Conservation (phyloP, 2,329 filamentous ascomycete genomes). For the Xylariaceae sp. region DNA sequence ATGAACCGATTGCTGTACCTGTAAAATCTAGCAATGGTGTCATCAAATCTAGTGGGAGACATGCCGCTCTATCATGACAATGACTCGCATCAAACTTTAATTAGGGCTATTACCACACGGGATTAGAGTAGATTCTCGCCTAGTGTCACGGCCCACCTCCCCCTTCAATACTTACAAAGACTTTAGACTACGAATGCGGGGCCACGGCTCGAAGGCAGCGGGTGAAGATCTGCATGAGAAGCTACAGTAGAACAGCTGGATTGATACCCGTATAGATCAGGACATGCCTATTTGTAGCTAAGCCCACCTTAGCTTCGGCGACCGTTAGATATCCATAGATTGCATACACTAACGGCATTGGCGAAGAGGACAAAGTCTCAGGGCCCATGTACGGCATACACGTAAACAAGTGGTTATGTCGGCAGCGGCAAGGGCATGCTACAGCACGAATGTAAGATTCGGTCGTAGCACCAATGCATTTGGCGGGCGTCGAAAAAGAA, state of each 20-base stretch:
- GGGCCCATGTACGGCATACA: background rate
- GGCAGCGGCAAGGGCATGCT: background rate
- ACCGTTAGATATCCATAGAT: constrained; percentile 5
- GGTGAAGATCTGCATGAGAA: constrained; percentile 15
- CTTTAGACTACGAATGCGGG: background rate
- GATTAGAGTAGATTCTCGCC: background rate
- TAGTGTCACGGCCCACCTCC: background rate
- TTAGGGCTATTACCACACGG: background rate
- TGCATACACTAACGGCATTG: background rate
- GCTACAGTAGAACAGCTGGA: constrained; percentile 9
- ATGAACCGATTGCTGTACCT: constrained; percentile 42
- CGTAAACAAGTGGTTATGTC: background rate
- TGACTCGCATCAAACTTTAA: background rate
- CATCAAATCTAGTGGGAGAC: constrained; percentile 41
- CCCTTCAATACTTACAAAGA: background rate
- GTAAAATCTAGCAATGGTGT: constrained; percentile 38
- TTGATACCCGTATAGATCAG: constrained; percentile 38
- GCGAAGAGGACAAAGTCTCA: background rate
- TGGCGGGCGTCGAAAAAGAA: background rate
- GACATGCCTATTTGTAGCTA: constrained; percentile 21
- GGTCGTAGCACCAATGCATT: background rate
- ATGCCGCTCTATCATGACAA: constrained; percentile 28
- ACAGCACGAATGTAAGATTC: background rate
- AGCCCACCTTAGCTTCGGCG: constrained; percentile 1
- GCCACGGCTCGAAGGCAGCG: constrained; percentile 1